Evolutionary conservation across 108 stramenopile genomes (phyloP).

Genomic region (Cyclostephanos tholiformis): DNA sequence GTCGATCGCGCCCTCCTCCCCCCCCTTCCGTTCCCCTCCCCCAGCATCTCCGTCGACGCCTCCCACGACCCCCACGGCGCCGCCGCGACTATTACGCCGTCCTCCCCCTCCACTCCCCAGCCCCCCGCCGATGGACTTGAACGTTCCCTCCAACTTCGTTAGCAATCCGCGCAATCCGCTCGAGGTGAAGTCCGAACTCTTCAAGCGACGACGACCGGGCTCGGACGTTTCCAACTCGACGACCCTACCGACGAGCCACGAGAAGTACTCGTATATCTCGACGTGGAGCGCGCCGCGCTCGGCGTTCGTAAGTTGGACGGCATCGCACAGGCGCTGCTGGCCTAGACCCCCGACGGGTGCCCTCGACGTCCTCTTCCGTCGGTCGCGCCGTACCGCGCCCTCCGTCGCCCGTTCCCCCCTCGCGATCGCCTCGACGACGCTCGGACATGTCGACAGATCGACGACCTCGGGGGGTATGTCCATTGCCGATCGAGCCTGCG

Average conservation of each 20-base stretch:
- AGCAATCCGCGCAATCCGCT: background rate
- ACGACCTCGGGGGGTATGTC: slow-evolving; percentile 31
- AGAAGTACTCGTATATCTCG: slow-evolving; percentile 22
- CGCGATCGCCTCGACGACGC: background rate
- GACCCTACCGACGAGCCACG: slow-evolving; percentile 12
- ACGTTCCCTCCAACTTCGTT: slow-evolving; percentile 1
- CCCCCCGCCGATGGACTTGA: background rate
- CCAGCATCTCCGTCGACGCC: no score
- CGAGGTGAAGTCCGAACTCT: background rate
- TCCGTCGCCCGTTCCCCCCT: background rate
- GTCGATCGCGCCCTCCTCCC: no score
- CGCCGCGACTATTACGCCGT: no score
- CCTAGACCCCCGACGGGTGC: background rate
- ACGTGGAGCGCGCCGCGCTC: slow-evolving; percentile 14
- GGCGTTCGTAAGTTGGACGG: background rate
- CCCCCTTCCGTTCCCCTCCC: no score
- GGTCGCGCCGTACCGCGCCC: no score
- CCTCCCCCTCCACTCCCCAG: background rate
- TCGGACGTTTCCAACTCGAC: slow-evolving; percentile 9
- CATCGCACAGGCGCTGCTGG: background rate
- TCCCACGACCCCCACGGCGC: no score
- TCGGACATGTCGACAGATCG: background rate
- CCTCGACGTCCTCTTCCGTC: no score
- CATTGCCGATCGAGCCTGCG: background rate
- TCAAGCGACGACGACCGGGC: slow-evolving; percentile 1